phyloP scores from a whole-genome alignment of 441 rosid genomes.

The Raphanus hybrid region DNA sequence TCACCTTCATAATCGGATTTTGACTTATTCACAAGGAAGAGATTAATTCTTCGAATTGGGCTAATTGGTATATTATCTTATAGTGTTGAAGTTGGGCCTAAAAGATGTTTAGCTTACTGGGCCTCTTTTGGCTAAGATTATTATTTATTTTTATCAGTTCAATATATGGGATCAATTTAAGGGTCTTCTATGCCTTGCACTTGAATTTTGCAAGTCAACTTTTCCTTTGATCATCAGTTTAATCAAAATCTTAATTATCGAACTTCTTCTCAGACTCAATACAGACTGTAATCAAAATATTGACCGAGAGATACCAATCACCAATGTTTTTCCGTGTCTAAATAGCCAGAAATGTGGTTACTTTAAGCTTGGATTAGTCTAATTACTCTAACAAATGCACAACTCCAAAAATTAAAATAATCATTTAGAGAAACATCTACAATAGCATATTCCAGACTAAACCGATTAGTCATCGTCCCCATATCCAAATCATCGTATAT shows the following conservation, averaged over 20 bases:
- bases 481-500: not conserved
- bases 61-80: too few species aligned
- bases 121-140: not conserved
- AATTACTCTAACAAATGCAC: not conserved
- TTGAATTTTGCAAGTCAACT: too few species aligned
- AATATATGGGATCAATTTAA: not conserved
- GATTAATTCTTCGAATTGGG: not conserved
- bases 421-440: not conserved
- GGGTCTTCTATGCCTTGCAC: too few species aligned
- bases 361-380: not conserved
- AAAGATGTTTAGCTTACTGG: not conserved
- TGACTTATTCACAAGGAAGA: too few species aligned
- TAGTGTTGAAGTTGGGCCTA: not conserved
- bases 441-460: not conserved
- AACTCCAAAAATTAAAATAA: not conserved
- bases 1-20: too few species aligned
- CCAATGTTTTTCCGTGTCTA: too few species aligned
- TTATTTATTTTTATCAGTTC: not conserved
- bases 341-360: too few species aligned
- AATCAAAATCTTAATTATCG: too few species aligned
- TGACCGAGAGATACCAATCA: too few species aligned
- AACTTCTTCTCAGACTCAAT: too few species aligned
- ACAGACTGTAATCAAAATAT: too few species aligned
- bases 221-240: too few species aligned
- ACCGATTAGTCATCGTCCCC: not conserved